Evolutionary conservation across 352 stramenopile species (phyloP), one percentile per base, ranked within the genome.

Genomic region (Pilasporangium apinafurcum): DNA sequence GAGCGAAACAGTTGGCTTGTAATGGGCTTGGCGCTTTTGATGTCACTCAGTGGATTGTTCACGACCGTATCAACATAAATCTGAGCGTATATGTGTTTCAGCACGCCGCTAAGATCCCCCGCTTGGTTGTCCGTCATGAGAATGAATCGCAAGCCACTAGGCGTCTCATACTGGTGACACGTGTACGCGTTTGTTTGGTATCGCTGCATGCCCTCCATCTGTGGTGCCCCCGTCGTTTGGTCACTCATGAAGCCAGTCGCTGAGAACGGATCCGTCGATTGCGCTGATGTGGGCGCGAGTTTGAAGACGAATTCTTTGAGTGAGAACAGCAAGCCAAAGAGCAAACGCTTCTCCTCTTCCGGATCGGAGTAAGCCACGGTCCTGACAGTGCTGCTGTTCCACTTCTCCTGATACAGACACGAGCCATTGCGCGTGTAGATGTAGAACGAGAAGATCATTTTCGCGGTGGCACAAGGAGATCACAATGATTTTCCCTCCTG

Each of bases 401-500:
- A 97, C 51, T 95, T 93, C 58, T 94, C 72, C 47, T 96, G 83
- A 65, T 90, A 95, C 44, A 97, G 62, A 60, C 88, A 96, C 49
- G 78, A 67, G 26, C 88, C 86, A 27, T 59, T 76, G 30, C 88
- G 81, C 54, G 90, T 91, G 74, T 95, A 97, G 64, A 96, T 94
- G 62, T 92, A 93, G 29, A 97, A 79, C 48, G 87, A 95, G 85
- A 79, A 97, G 62, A 97, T 94, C 83, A 91, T 93, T 28, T 30
- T 46, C 30, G 18, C 18, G 28, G 17, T 39, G 5, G 12, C 20
- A 30, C 18, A 45, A 45, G 32, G 27, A n/a, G n/a, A n/a, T n/a
- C n/a, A n/a, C n/a, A n/a, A n/a, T n/a, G n/a, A n/a, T n/a, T n/a
- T n/a, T n/a, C n/a, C n/a, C n/a, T n/a, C n/a, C n/a, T n/a, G 35